Base-by-base conservation (phyloP, 345 rosid genomes). In the Euphorbia tirucalli region DNA sequence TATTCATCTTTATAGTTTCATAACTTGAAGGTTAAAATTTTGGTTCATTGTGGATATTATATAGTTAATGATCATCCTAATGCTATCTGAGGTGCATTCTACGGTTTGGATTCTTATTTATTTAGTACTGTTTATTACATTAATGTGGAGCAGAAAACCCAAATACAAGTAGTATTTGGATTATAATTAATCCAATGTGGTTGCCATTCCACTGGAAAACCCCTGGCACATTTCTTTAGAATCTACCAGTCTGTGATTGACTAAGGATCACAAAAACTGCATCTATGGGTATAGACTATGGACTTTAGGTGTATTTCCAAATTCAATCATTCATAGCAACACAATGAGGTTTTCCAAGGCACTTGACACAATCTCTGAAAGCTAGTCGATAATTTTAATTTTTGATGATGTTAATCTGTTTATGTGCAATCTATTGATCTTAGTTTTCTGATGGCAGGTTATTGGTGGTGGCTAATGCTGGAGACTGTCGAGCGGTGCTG, bases 401-500 rank as follows among this genome's bases (percentile, higher is more conserved):
- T 15, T 57, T 25, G 11, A 49, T n/a, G 25, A 30, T 15, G 9
- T 61, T 7, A 4, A 27, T 16, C 39, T 57, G 61, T 25, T 22
- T 19, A 50, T n/a, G n/a, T n/a, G n/a, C n/a, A n/a, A n/a, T n/a
- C n/a, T 43, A 13, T 68, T 78, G 39, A 57, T 15, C 39, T 55
- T 76, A 54, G 7, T 37, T 68, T 50, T 67, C 71, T 65, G 72
- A 63, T 72, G 28, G 64, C 85, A 93, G 98, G 83, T 83, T 66
- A 32, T 68, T 93, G 84, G 75, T 91, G 66, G 98, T 91, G 79
- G 98, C 98, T 73, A 93, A 93, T 56, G 97, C 91, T 27, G 97
- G 98, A 78, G 98, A 90, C 68, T 90, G 95, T 72, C 85, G 96
- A 65, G 98, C 97, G 44, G 97, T 93, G 52, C 74, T 90, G 24